A percentile compares a stretch with the other conserved stretches of the same genome.
phyloP scores from a whole-genome alignment of 176 grass and related monocot genomes.

The Oryza brachyantha region DNA sequence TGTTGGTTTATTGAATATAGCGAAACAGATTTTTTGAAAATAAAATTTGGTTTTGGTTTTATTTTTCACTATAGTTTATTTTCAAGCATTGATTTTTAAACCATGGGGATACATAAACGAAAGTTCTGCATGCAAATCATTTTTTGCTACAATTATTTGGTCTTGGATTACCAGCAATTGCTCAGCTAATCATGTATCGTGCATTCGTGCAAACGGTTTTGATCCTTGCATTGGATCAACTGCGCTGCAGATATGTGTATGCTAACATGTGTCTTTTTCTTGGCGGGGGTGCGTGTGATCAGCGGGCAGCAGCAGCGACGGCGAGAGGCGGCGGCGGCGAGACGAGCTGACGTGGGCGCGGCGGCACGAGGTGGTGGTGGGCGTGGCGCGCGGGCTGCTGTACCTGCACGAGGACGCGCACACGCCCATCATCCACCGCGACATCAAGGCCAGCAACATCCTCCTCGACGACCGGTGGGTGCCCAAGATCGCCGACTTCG shows the following conservation, averaged over 20 bases:
- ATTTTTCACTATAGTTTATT: too few relatives aligned
- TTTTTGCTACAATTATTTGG: too few relatives aligned
- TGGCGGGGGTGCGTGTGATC: background rate
- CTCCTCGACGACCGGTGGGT: slow-evolving; percentile 75
- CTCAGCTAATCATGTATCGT: too few relatives aligned
- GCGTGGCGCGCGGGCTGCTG: slow-evolving; percentile 84
- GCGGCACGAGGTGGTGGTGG: slow-evolving; percentile 68
- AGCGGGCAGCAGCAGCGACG: slow-evolving; percentile 27
- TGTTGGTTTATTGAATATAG: too few relatives aligned
- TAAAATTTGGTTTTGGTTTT: too few relatives aligned
- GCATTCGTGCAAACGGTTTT: too few relatives aligned
- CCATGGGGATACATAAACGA: too few relatives aligned
- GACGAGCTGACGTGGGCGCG: slow-evolving; percentile 64
- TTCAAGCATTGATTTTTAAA: too few relatives aligned
- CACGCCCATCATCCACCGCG: slow-evolving; percentile 94
- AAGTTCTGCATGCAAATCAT: too few relatives aligned
- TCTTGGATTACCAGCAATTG: too few relatives aligned
- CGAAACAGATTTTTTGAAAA: too few relatives aligned
- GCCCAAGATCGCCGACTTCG: slow-evolving; percentile 96
- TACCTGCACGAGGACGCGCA: slow-evolving; percentile 97
- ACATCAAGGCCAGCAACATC: slow-evolving; percentile 99
- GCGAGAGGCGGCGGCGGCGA: background rate
- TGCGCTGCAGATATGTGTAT: background rate
- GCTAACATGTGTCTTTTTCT: background rate
- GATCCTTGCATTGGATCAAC: background rate